Evolutionary conservation across 768 basidiomycete species (phyloP).

Genomic region (Amanita brunnescens): DNA sequence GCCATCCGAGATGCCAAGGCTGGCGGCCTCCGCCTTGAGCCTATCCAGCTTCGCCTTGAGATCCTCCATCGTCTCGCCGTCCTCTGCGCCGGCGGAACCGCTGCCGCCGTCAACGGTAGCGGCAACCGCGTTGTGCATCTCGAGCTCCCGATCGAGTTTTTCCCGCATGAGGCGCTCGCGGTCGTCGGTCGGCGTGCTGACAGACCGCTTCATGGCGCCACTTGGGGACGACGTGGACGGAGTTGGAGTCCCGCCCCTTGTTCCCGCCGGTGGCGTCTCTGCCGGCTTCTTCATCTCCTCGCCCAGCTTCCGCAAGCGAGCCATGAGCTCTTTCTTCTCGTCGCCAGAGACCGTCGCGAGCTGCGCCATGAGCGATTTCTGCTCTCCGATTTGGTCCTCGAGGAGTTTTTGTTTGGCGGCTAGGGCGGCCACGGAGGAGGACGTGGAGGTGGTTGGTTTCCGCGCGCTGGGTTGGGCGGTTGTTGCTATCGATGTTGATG

Average conservation of each 20-base stretch:
- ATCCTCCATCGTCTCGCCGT: conserved; percentile 54
- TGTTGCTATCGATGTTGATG: conserved; percentile 18
- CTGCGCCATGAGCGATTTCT: conserved; percentile 75
- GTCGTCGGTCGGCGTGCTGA: conserved; percentile 23
- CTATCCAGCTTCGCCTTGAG: conserved; percentile 67
- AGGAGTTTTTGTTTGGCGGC: conserved; percentile 69
- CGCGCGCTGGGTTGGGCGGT: conserved; percentile 3
- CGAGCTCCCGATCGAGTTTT: conserved; percentile 77
- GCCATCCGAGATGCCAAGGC: conserved; percentile 49
- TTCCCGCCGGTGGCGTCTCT: conserved; percentile 14
- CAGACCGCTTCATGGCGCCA: conserved; percentile 13
- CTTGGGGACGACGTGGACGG: conserved; percentile 10
- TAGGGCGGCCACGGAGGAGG: conserved; percentile 31
- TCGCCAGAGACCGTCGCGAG: conserved; percentile 53
- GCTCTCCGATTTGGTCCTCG: conserved; percentile 80
- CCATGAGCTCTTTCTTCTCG: conserved; percentile 77
- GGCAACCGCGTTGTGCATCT: conserved; percentile 43
- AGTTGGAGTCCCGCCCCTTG: conserved; percentile 21
- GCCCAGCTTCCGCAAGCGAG: conserved; percentile 61
- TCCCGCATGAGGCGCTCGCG: conserved; percentile 52
- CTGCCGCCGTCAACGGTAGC: conserved; percentile 20
- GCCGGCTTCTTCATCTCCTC: conserved; percentile 63
- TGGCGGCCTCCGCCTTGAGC: conserved; percentile 77
- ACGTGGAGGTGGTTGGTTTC: conserved; percentile 11
- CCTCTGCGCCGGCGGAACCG: conserved; percentile 31